phyloP scores from a whole-genome alignment of 495 filamentous ascomycete genomes.

The Hypoxylon intermedium region DNA sequence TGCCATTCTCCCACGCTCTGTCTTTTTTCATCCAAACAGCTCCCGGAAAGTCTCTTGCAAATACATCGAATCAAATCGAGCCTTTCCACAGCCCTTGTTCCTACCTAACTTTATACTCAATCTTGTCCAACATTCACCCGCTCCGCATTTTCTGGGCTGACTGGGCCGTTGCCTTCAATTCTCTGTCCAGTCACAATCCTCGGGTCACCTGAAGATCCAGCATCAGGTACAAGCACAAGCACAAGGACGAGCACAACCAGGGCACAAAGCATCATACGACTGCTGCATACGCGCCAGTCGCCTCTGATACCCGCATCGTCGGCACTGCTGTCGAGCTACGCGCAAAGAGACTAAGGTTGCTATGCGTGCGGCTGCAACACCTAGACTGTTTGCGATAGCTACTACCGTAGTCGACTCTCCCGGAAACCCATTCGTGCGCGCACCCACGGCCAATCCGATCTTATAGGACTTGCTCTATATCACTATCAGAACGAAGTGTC shows the following conservation, averaged over 20 bases:
- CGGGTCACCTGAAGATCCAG: slow-evolving; percentile 29
- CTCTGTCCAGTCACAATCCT: slow-evolving; percentile 33
- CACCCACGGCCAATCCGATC: slow-evolving; percentile 10
- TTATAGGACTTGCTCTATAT: slow-evolving; percentile 17
- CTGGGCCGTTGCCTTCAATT: slow-evolving; percentile 3
- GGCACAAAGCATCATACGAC: slow-evolving; percentile 16
- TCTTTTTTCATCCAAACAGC: slow-evolving; percentile 44
- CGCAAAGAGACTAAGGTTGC: slow-evolving; percentile 3
- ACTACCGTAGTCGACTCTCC: slow-evolving; percentile 2
- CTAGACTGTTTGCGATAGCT: neutral
- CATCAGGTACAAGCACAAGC: slow-evolving; percentile 25
- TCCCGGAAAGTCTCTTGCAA: slow-evolving; percentile 40
- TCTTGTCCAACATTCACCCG: slow-evolving; percentile 36
- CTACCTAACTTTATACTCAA: slow-evolving; percentile 20
- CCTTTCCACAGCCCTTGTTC: slow-evolving; percentile 25
- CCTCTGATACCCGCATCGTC: slow-evolving; percentile 22
- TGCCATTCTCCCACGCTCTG: slow-evolving; percentile 40
- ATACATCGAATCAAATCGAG: slow-evolving; percentile 44
- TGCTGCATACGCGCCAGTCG: slow-evolving; percentile 22
- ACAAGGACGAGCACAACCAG: slow-evolving; percentile 27
- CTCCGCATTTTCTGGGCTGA: slow-evolving; percentile 39
- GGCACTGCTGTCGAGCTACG: slow-evolving; percentile 21
- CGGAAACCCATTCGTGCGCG: neutral
- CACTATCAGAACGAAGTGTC: slow-evolving; percentile 2
- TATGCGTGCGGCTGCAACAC: neutral